Percentiles rank a stretch among this genome's conserved stretches.
These are phyloP conservation scores for Lichtheimia ramosa DNA, from an alignment of 371 early-diverging fungal species.

Conservation along the genomic window DNA sequence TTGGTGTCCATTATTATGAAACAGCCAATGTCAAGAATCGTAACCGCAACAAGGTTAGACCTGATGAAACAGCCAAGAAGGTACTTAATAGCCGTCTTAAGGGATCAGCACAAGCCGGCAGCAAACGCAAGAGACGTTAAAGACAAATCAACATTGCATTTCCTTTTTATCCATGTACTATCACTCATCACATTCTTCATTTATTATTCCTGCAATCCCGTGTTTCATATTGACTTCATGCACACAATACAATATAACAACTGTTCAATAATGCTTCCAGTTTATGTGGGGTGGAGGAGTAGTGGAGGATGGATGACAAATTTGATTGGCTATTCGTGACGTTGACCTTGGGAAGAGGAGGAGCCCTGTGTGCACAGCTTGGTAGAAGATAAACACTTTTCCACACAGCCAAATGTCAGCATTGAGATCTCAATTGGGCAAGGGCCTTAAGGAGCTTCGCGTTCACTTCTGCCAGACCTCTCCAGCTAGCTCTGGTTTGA, in stretches of 20 bases:
- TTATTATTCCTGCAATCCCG: conserved; percentile 78
- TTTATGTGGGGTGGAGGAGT: too few relatives aligned
- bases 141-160: conserved; percentile 4
- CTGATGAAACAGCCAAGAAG: conserved; percentile 56
- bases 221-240: conserved; percentile 84
- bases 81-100: conserved; percentile 42
- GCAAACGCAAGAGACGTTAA: conserved; percentile 43
- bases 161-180: conserved; percentile 2
- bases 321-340: too few relatives aligned
- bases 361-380: too few relatives aligned
- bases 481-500: conserved; percentile 81
- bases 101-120: conserved; percentile 33
- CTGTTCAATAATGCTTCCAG: too few relatives aligned
- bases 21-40: conserved; percentile 92
- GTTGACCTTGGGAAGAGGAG: too few relatives aligned
- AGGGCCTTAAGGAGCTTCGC: conserved; percentile 84
- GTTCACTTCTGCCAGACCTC: conserved; percentile 88
- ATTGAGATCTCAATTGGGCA: conserved; percentile 51
- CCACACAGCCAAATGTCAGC: conserved; percentile 33
- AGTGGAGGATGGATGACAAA: too few relatives aligned
- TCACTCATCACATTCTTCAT: conserved; percentile 1
- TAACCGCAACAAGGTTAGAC: conserved; percentile 78
- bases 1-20: conserved; percentile 85
- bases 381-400: neutral
- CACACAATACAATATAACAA: conserved; percentile 25